Evolutionary conservation across 1,284 basidiomycete species (phyloP).

Genomic region (Melampsora abietis-canadensis): DNA sequence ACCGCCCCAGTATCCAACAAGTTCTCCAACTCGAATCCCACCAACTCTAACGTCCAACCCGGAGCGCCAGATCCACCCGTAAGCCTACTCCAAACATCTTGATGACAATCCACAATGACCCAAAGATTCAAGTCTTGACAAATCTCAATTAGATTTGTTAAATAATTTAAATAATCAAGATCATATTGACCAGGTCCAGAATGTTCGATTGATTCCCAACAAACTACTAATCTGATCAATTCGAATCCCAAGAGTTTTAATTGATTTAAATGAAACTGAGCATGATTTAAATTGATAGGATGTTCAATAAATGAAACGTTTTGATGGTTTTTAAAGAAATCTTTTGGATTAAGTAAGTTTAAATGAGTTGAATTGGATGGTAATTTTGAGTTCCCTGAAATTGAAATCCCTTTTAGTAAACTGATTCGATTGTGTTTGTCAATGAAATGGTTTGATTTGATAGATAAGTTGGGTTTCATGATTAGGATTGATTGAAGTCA

Average conservation of each 20-base stretch:
- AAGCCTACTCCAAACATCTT: conserved; percentile 84
- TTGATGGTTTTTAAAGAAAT: conserved; percentile 51
- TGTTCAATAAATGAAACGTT: conserved; percentile 53
- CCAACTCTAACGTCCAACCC: conserved; percentile 73
- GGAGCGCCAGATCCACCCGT: conserved; percentile 66
- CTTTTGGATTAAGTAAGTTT: conserved; percentile 4
- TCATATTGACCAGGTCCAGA: conserved; percentile 82
- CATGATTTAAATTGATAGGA: conserved; percentile 53
- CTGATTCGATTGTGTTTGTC: conserved; percentile 52
- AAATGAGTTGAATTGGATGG: conserved; percentile 48
- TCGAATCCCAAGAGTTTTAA: conserved; percentile 54
- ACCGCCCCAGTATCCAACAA: conserved; percentile 77
- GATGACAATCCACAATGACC: conserved; percentile 66
- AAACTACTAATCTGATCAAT: conserved; percentile 67
- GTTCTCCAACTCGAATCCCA: conserved; percentile 53
- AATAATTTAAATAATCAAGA: conserved; percentile 74
- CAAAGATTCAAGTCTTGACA: conserved; percentile 65
- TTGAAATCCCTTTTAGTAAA: conserved; percentile 54
- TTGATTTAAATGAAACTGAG: conserved; percentile 44
- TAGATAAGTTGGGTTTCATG: too few species aligned
- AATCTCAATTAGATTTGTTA: conserved; percentile 55
- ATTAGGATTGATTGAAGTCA: too few species aligned
- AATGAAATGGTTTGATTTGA: conserved; percentile 47
- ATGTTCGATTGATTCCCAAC: conserved; percentile 96
- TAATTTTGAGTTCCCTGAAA: conserved; percentile 54